These are phyloP conservation scores for Senna siamea DNA, from an alignment of 306 rosid genomes.

Conservation along the genomic window DNA sequence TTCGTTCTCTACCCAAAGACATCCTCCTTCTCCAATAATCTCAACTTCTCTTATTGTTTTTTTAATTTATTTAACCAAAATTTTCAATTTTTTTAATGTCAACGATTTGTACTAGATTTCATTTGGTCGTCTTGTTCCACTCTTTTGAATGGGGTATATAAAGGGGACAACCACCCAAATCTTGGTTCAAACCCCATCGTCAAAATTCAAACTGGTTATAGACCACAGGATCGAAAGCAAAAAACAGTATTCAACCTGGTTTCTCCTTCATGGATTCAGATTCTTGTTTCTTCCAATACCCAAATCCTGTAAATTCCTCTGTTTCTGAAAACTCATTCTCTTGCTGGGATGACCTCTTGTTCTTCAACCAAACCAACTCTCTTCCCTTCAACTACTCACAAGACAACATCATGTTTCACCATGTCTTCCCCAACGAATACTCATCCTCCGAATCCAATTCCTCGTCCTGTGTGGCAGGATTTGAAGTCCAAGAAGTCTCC, in stretches of 20 bases:
- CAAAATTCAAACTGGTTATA: background rate
- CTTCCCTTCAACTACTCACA: background rate
- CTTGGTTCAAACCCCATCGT: background rate
- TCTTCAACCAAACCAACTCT: background rate
- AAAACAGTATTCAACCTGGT: background rate
- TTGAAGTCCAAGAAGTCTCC: slow-evolving; percentile 45
- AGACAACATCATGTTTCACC: background rate
- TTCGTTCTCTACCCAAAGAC: slow-evolving; percentile 6
- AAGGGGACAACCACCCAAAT: background rate
- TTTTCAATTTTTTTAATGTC: background rate
- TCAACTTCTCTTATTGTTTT: background rate
- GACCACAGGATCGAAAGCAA: too few relatives aligned
- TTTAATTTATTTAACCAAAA: too few relatives aligned
- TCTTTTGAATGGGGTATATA: slow-evolving; percentile 31
- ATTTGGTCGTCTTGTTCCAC: slow-evolving; percentile 7
- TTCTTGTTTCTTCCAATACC: slow-evolving; percentile 31
- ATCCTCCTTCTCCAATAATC: slow-evolving; percentile 45
- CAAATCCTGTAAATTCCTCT: slow-evolving; percentile 29
- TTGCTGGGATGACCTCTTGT: slow-evolving; percentile 32
- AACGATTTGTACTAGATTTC: background rate
- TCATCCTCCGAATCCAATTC: slow-evolving; percentile 27
- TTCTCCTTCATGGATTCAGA: slow-evolving; percentile 39
- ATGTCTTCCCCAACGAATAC: slow-evolving; percentile 16
- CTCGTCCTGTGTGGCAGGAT: slow-evolving; percentile 2
- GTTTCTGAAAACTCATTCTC: too few relatives aligned